Percentiles rank a stretch among this genome's conserved stretches.
These are phyloP conservation scores for Vachellia pachyceras DNA, from an alignment of 306 rosid genomes.

Conservation along the genomic window DNA sequence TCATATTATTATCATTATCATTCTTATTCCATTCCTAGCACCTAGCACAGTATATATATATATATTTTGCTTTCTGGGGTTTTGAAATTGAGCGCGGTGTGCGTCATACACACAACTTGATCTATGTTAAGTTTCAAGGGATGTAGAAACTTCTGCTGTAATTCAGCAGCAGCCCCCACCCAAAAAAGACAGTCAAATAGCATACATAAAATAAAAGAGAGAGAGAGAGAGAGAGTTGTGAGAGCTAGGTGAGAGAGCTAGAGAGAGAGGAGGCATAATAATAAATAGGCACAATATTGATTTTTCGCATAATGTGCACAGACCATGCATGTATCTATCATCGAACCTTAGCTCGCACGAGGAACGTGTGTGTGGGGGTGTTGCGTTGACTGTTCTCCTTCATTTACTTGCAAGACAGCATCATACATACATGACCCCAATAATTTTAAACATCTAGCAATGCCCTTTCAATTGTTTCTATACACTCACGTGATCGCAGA, in stretches of 20 bases:
- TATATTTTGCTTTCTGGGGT: no score
- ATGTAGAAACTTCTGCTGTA: background rate
- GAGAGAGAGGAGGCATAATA: no score
- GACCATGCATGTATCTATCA: background rate
- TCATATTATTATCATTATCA: background rate
- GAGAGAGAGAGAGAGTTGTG: no score
- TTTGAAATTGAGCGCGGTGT: background rate
- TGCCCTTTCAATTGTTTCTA: background rate
- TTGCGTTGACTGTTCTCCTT: background rate
- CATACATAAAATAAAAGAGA: background rate
- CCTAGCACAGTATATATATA: background rate
- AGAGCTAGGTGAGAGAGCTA: no score
- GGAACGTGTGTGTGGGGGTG: background rate
- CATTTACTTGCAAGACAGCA: background rate
- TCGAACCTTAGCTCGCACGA: background rate
- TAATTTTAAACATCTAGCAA: no score
- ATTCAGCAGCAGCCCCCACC: background rate
- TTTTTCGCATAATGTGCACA: background rate
- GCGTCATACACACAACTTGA: background rate
- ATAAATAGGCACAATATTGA: background rate
- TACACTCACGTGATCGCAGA: background rate
- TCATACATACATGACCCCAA: background rate
- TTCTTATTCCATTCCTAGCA: background rate
- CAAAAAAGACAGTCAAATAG: background rate
- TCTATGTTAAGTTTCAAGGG: background rate